Percentiles rank a stretch among this genome's conserved stretches.
phyloP scores from a whole-genome alignment of 495 filamentous ascomycete species.

The Tuber umbilicatum region DNA sequence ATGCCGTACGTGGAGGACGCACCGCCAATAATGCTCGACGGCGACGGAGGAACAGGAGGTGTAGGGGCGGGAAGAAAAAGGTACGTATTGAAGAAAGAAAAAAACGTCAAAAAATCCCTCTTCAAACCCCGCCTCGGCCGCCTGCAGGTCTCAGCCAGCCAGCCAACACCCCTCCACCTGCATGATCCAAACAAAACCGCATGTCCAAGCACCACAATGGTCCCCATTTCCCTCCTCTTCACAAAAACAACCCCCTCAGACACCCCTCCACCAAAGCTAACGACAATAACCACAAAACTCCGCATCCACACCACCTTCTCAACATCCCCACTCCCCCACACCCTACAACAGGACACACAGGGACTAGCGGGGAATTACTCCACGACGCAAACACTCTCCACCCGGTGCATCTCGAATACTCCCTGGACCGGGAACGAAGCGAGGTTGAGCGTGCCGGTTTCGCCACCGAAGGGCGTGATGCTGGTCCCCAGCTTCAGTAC shows the following conservation, averaged over 20 bases:
- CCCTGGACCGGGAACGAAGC: constrained; percentile 41
- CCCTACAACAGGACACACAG: not conserved
- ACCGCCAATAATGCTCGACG: constrained; percentile 51
- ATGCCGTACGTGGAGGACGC: constrained; percentile 69
- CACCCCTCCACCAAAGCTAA: constrained; percentile 61
- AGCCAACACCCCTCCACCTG: constrained; percentile 65
- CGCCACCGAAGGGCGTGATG: constrained; percentile 58
- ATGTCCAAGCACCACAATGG: constrained; percentile 42
- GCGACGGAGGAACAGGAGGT: constrained; percentile 39
- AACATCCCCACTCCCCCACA: constrained; percentile 41
- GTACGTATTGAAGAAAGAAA: constrained; percentile 66
- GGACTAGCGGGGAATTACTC: not conserved
- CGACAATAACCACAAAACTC: constrained; percentile 62
- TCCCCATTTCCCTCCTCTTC: constrained; percentile 42
- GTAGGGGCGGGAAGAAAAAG: constrained; percentile 49
- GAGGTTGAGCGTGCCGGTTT: constrained; percentile 64
- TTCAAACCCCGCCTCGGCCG: constrained; percentile 69
- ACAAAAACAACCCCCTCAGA: constrained; percentile 5
- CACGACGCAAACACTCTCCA: constrained; percentile 32
- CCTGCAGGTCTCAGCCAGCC: constrained; percentile 62
- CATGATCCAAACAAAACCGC: constrained; percentile 43
- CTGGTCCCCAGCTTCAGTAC: constrained; percentile 79
- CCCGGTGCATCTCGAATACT: not conserved
- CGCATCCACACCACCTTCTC: constrained; percentile 69
- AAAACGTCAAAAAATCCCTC: constrained; percentile 69